Conservation (phyloP, 148 eudicot genomes). For the Rhododendron molle region DNA sequence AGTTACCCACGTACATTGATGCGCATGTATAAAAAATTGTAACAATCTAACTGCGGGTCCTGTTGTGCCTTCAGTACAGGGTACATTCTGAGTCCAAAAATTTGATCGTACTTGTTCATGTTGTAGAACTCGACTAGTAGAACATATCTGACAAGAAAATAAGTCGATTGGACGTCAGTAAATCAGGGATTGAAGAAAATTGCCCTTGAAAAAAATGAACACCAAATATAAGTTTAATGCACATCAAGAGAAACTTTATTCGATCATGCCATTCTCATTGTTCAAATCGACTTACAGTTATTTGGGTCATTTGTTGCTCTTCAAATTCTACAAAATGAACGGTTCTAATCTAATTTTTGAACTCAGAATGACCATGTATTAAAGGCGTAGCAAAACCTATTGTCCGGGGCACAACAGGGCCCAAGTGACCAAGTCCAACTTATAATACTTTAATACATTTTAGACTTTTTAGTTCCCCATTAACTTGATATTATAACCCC, state of each 20-base stretch:
- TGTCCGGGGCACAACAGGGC: not conserved
- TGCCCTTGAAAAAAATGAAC: too few species aligned
- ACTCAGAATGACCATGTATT: not conserved
- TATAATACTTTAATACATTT: too few species aligned
- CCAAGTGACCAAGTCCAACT: not conserved
- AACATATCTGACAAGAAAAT: too few species aligned
- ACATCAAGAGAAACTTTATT: not conserved
- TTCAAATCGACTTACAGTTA: too few species aligned
- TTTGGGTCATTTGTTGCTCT: not conserved
- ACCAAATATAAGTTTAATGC: not conserved
- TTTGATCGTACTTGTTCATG: too few species aligned
- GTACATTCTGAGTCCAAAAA: too few species aligned
- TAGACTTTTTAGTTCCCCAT: not conserved
- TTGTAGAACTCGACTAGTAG: too few species aligned
- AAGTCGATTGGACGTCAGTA: too few species aligned
- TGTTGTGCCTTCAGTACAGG: too few species aligned
- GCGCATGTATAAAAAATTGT: not conserved
- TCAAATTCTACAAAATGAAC: not conserved
- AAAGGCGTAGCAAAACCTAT: not conserved
- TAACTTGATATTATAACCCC: not conserved
- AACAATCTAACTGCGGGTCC: too few species aligned
- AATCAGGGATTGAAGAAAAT: not conserved
- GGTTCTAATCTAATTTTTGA: not conserved
- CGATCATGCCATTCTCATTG: not conserved
- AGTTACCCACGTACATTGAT: not conserved